These are phyloP conservation scores for Lentinula detonsa DNA, from an alignment of 768 basidiomycete species.

Conservation along the genomic window DNA sequence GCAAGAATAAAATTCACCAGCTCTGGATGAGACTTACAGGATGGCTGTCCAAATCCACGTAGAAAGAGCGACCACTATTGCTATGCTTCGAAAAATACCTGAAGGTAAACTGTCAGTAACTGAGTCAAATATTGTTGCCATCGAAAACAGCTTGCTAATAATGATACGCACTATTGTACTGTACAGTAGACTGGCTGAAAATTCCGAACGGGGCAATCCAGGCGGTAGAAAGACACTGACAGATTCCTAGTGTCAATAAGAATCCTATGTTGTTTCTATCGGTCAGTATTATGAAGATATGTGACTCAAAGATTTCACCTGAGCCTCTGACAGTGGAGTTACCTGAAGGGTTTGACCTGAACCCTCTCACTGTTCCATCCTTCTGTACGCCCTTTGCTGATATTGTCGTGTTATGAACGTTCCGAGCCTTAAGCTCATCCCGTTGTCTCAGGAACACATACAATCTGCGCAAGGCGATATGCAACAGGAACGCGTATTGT, in stretches of 20 bases:
- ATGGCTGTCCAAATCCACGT: neutral
- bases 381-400: too few relatives aligned
- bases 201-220: neutral
- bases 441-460: slow-evolving; percentile 83
- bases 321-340: neutral
- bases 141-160: neutral
- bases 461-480: slow-evolving; percentile 90
- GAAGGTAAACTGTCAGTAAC: neutral
- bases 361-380: too few relatives aligned
- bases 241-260: neutral
- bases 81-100: neutral
- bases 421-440: slow-evolving; percentile 34
- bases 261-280: neutral
- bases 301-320: neutral
- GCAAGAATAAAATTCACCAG: neutral
- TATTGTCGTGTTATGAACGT: too few relatives aligned
- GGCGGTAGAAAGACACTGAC: neutral
- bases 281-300: neutral
- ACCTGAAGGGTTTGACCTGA: too few relatives aligned
- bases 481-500: slow-evolving; percentile 95
- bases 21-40: neutral
- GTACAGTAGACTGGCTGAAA: neutral
- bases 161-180: neutral
- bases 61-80: neutral
- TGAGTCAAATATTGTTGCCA: neutral